Percentiles rank a stretch among this genome's conserved stretches.
Conservation (phyloP, 169 alveolate species). For the Cryptosporidium felis region DNA sequence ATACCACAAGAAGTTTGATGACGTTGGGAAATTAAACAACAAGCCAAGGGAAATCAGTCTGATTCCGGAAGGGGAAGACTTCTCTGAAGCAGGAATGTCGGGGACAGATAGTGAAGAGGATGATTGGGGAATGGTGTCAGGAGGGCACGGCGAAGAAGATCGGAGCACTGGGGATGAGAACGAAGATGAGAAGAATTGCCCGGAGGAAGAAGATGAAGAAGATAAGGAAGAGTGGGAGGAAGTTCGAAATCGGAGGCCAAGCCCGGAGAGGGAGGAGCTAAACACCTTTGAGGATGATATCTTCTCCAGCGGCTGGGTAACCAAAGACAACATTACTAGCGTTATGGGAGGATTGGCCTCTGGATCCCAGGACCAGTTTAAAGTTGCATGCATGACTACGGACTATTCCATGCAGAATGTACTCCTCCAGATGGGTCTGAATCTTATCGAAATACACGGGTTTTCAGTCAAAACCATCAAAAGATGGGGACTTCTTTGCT, state of each 20-base stretch:
- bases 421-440: conserved; percentile 86
- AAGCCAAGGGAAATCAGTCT: conserved; percentile 72
- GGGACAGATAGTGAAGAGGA: too few species aligned
- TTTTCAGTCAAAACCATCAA: conserved; percentile 82
- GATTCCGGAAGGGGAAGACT: conserved; percentile 60
- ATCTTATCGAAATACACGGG: conserved; percentile 87
- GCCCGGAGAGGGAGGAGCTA: conserved; percentile 53
- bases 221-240: conserved; percentile 57
- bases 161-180: neutral
- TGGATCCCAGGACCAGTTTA: conserved; percentile 6
- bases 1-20: conserved; percentile 81
- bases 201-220: conserved; percentile 48
- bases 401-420: conserved; percentile 92
- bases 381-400: conserved; percentile 86
- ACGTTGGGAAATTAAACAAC: conserved; percentile 75
- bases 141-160: neutral
- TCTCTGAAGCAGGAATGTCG: conserved; percentile 31
- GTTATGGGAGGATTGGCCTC: conserved; percentile 70
- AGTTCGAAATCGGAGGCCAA: conserved; percentile 40
- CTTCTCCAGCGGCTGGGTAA: conserved; percentile 79
- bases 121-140: neutral
- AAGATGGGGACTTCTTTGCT: conserved; percentile 85
- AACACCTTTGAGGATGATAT: conserved; percentile 27
- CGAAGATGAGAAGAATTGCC: neutral
- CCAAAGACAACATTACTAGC: conserved; percentile 77